Base-by-base conservation (phyloP, 2,329 filamentous ascomycete species). In the Clarireedia monteithiana region DNA sequence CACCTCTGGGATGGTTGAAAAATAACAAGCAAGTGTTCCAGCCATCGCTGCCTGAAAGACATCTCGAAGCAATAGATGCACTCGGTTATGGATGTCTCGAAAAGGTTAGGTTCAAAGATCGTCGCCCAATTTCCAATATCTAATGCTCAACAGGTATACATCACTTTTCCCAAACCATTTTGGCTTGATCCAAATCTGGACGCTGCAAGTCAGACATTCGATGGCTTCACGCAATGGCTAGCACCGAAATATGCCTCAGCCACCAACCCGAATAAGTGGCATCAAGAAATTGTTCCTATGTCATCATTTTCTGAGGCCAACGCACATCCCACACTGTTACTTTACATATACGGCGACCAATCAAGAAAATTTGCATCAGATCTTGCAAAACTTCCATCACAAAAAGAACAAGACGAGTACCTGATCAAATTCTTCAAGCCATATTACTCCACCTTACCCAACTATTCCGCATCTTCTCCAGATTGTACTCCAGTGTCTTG, bases 271-370 rank as follows among this genome's bases (percentile, higher is more conserved):
- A 61, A 74, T 2, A 66, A 71, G 58, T 87, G 82, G 82, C 75
- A 78, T 59, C 80, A 84, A 70, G 79, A 85, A 73, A 77, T 75
- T 57, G 71, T 86, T 53, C 84, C 84, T 17, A 74, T 88, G 17
- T 77, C 83, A 45, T 75, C 78, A 1, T 74, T 88, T 2, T 54
- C 62, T 0, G 59, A 67, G 1, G 73, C 71, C 56, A 75, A 79
- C 2, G 57, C 61, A 9, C 84, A 88, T 44, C 82, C 85, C 34
- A 88, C 84, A 2, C 75, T 89, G 2, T 77, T 88, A 47, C 88
- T 87, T 75, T 88, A 83, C 71, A 76, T 74, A 56, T 76, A 74
- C 60, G 79, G 79, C 12, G 70, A 67, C 6, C 74, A 72, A 58
- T 73, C 72, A 5, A 57, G 60, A 3, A 61, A 72, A 38, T 67